Conservation (phyloP, 306 rosid species). For the Cicer pinnatifidum region DNA sequence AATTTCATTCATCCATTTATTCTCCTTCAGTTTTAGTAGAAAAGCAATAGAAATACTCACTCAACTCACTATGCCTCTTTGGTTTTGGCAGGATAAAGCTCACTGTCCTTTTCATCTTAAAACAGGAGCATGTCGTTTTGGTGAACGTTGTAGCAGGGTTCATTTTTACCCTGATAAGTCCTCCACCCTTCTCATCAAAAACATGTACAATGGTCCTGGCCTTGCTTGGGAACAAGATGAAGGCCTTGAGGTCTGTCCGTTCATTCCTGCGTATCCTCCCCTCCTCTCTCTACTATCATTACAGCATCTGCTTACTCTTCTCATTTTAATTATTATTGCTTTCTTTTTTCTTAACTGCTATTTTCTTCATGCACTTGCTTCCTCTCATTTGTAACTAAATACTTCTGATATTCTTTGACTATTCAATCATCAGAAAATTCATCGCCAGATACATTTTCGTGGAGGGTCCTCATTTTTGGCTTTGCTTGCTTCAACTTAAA, state of each 20-base stretch:
- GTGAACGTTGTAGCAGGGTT: conserved; percentile 92
- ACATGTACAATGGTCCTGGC: conserved; percentile 95
- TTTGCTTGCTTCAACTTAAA: conserved; percentile 57
- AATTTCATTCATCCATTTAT: neutral
- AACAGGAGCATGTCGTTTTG: conserved; percentile 95
- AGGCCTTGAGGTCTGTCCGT: conserved; percentile 99
- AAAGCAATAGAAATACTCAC: neutral
- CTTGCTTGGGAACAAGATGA: conserved; percentile 96
- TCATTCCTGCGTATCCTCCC: conserved; percentile 81
- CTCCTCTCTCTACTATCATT: neutral
- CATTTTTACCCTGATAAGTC: conserved; percentile 88
- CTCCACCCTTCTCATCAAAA: conserved; percentile 77
- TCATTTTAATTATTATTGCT: neutral
- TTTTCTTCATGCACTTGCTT: conserved; percentile 39
- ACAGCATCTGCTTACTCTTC: conserved; percentile 23
- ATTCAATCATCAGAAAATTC: conserved; percentile 51
- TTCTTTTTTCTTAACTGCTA: conserved; percentile 20
- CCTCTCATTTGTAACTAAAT: conserved; percentile 40
- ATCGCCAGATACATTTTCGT: conserved; percentile 52
- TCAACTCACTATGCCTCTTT: neutral
- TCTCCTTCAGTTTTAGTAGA: neutral
- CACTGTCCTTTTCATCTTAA: conserved; percentile 96
- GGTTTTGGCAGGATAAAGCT: conserved; percentile 77
- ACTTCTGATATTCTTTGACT: conserved; percentile 57
- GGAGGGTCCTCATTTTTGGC: conserved; percentile 63